Base-by-base conservation (phyloP, 768 basidiomycete genomes). In the Lactarius tabidus region DNA sequence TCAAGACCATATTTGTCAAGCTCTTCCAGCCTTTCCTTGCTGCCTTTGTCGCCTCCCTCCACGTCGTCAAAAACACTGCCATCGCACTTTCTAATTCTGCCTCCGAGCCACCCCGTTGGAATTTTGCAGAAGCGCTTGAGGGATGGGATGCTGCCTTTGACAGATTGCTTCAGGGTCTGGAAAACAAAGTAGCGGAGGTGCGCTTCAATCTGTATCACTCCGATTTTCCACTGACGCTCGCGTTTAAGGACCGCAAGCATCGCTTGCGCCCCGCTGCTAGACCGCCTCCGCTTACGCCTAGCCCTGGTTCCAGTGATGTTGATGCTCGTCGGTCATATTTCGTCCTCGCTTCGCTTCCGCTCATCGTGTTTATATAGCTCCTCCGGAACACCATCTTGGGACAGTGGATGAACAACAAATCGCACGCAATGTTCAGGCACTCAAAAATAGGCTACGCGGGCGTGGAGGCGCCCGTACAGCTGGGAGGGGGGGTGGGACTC, bases 321-420 rank as follows among this genome's bases (percentile, higher is more conserved):
- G 82, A 82, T 70, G 85, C 84, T 7, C 76, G 89, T 88, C 70
- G 45, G 81, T 67, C 17, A n/a, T n/a, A 62, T 15, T 17, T 48
- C 26, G 53, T n/a, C 55, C 26, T 55, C 41, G 12, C 35, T 56
- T 14, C 20, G 54, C 31, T 18, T 31, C 62, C 60, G 59, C 62
- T 62, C 26, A 57, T 31, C 18, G 31, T 57, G 28, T 53, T 38
- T 41, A 43, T 41, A 43, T 63, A 86, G 83, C 77, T 53, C 84
- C 83, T 1, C 77, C 81, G 3, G 77, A 81, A 67, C 77, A 81
- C 9, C 71, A 80, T 26, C 84, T 86, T 48, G 74, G 77, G 3
- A 79, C 84, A 2, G 81, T 83, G 48, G 93, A 95, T 67, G 93
- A 92, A 64, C 90, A 96, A 72, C 87, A 94, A 71, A 98, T 98